These are phyloP conservation scores for Pseudoneurospora amorphoporcata DNA, from an alignment of 495 filamentous ascomycete species.

Conservation along the genomic window DNA sequence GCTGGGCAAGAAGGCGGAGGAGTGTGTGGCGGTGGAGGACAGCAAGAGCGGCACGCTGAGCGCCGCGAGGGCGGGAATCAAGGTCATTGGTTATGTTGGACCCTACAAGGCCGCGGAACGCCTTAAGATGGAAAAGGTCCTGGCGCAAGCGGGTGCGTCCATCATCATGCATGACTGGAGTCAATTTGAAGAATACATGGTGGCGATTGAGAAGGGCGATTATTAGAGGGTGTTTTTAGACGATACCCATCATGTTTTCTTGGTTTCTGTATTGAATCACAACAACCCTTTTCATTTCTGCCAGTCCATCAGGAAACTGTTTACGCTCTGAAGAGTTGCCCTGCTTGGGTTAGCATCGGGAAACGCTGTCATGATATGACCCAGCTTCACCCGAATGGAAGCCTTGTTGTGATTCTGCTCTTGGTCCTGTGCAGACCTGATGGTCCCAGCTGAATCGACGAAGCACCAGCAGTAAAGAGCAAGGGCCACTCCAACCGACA, in stretches of 20 bases:
- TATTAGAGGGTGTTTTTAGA: slow-evolving; percentile 5
- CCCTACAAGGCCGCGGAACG: slow-evolving; percentile 64
- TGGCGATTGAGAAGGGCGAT: slow-evolving; percentile 47
- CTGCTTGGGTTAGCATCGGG: slow-evolving; percentile 71
- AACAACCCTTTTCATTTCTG: slow-evolving; percentile 12
- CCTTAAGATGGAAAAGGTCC: slow-evolving; percentile 57
- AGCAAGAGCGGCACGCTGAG: slow-evolving; percentile 77
- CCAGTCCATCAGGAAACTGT: slow-evolving; percentile 71
- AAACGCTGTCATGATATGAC: slow-evolving; percentile 64
- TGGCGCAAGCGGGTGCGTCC: slow-evolving; percentile 59
- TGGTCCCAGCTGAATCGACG: slow-evolving; percentile 20
- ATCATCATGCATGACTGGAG: slow-evolving; percentile 81
- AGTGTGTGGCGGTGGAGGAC: slow-evolving; percentile 83
- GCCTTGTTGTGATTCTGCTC: slow-evolving; percentile 51
- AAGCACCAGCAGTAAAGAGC: slow-evolving; percentile 35
- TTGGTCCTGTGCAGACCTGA: slow-evolving; percentile 8
- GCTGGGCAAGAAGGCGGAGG: slow-evolving; percentile 60
- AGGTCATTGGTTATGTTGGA: slow-evolving; percentile 78
- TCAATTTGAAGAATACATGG: slow-evolving; percentile 63
- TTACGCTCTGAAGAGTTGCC: slow-evolving; percentile 74
- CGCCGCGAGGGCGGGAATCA: slow-evolving; percentile 72
- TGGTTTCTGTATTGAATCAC: not conserved
- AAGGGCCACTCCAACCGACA: slow-evolving; percentile 40
- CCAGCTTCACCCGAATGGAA: slow-evolving; percentile 64
- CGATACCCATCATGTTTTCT: slow-evolving; percentile 1